These are phyloP conservation scores for Talaromyces ruber DNA, from an alignment of 495 filamentous ascomycete genomes.

Conservation along the genomic window DNA sequence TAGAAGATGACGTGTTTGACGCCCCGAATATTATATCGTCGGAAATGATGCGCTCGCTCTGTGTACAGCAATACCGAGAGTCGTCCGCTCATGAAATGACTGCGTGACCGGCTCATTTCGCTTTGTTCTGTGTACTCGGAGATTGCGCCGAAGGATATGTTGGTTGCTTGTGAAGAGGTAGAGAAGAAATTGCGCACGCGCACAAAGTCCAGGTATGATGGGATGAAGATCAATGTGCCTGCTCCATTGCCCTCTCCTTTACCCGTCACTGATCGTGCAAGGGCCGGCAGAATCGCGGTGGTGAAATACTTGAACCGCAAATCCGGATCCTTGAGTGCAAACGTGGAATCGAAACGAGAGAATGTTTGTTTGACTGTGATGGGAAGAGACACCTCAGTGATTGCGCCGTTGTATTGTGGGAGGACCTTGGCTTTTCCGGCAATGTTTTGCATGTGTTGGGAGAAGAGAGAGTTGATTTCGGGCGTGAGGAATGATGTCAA, in stretches of 20 bases:
- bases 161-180: slow-evolving; percentile 54
- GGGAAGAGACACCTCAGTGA: slow-evolving; percentile 54
- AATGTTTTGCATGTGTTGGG: slow-evolving; percentile 68
- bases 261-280: slow-evolving; percentile 50
- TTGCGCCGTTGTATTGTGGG: slow-evolving; percentile 55
- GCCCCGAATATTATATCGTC: slow-evolving; percentile 70
- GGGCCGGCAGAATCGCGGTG: slow-evolving; percentile 62
- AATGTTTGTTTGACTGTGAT: slow-evolving; percentile 78
- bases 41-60: slow-evolving; percentile 90
- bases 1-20: slow-evolving; percentile 79
- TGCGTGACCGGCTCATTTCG: slow-evolving; percentile 73
- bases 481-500: slow-evolving; percentile 78
- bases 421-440: slow-evolving; percentile 66
- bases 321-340: slow-evolving; percentile 67
- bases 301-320: slow-evolving; percentile 89
- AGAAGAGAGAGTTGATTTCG: slow-evolving; percentile 74
- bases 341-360: slow-evolving; percentile 69
- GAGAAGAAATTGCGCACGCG: slow-evolving; percentile 86
- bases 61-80: slow-evolving; percentile 84
- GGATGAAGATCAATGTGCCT: slow-evolving; percentile 78
- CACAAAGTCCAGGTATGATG: slow-evolving; percentile 89
- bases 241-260: slow-evolving; percentile 20
- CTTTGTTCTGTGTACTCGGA: slow-evolving; percentile 75
- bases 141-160: slow-evolving; percentile 73
- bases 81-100: slow-evolving; percentile 75